A percentile compares a stretch with the other conserved stretches of the same genome.
Conservation (phyloP, 1,284 basidiomycete genomes). For the Fomitopsis schrenkii region DNA sequence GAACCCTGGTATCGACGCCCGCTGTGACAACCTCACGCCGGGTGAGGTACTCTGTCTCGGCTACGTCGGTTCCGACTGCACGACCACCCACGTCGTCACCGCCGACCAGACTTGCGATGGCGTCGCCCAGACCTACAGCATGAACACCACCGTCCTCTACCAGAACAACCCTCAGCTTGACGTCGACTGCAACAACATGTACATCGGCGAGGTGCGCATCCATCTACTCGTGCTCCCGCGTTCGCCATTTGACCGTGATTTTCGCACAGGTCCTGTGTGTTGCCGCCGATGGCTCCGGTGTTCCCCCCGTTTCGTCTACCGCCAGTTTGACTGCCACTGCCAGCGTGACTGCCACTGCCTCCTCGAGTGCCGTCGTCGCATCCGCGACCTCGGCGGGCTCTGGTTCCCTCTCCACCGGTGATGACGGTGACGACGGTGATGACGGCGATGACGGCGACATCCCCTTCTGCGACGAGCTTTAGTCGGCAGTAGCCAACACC, state of each 20-base stretch:
- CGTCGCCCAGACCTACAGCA: conserved; percentile 30
- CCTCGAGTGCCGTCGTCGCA: conserved; percentile 6
- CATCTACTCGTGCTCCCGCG: background rate
- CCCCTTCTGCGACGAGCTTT: conserved; percentile 55
- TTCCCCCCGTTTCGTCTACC: conserved; percentile 34
- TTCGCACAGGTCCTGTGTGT: conserved; percentile 48
- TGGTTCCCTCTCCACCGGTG: conserved; percentile 7
- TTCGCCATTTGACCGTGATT: background rate
- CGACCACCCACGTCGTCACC: conserved; percentile 38
- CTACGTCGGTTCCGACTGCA: conserved; percentile 28
- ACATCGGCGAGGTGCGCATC: conserved; percentile 57
- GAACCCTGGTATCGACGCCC: conserved; percentile 48
- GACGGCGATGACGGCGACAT: conserved; percentile 39
- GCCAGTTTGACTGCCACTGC: conserved; percentile 28
- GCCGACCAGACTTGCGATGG: conserved; percentile 46
- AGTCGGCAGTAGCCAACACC: conserved; percentile 5
- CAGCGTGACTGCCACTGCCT: conserved; percentile 1
- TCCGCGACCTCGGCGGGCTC: conserved; percentile 16
- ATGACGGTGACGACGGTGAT: conserved; percentile 7
- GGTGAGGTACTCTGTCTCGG: conserved; percentile 38
- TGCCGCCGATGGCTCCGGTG: conserved; percentile 23
- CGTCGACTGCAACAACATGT: conserved; percentile 54
- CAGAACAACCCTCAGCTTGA: conserved; percentile 70
- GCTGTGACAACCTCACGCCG: conserved; percentile 54
- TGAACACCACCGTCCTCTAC: conserved; percentile 50